These are phyloP conservation scores for Penicillium sclerotigenum DNA, from an alignment of 2,329 filamentous ascomycete genomes.

Conservation along the genomic window DNA sequence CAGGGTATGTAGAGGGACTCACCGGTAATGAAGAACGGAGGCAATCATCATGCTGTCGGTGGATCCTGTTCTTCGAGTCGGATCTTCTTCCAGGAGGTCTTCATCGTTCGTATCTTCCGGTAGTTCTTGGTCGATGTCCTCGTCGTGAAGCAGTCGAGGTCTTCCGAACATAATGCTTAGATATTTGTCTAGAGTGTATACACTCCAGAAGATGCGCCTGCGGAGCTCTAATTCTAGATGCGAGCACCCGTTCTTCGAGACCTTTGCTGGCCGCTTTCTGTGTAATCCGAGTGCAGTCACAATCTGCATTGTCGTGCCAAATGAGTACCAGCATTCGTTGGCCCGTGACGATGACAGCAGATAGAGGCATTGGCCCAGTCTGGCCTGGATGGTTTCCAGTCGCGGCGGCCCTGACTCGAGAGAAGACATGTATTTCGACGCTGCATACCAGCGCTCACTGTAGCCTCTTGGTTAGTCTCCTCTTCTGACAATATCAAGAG, in stretches of 20 bases:
- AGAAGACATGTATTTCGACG: constrained; percentile 36
- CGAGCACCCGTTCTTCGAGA: constrained; percentile 28
- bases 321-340: constrained; percentile 61
- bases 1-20: not conserved
- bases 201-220: constrained; percentile 61
- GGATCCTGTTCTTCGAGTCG: constrained; percentile 32
- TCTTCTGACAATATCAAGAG: not conserved
- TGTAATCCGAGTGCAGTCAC: constrained; percentile 47
- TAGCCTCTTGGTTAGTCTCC: not conserved
- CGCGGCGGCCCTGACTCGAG: constrained; percentile 53
- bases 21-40: constrained; percentile 40
- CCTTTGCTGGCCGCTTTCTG: constrained; percentile 30
- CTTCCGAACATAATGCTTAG: constrained; percentile 62
- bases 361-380: constrained; percentile 58
- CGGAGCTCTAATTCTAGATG: constrained; percentile 50
- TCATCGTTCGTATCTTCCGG: constrained; percentile 57
- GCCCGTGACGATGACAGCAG: constrained; percentile 58
- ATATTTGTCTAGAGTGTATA: constrained; percentile 62
- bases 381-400: constrained; percentile 57
- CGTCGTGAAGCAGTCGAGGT: constrained; percentile 59
- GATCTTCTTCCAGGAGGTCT: constrained; percentile 49
- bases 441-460: constrained; percentile 40
- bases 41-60: constrained; percentile 42
- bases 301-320: constrained; percentile 56
- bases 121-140: constrained; percentile 62